phyloP scores from a whole-genome alignment of 129 eudicot genomes.

The Glebionis coronaria region DNA sequence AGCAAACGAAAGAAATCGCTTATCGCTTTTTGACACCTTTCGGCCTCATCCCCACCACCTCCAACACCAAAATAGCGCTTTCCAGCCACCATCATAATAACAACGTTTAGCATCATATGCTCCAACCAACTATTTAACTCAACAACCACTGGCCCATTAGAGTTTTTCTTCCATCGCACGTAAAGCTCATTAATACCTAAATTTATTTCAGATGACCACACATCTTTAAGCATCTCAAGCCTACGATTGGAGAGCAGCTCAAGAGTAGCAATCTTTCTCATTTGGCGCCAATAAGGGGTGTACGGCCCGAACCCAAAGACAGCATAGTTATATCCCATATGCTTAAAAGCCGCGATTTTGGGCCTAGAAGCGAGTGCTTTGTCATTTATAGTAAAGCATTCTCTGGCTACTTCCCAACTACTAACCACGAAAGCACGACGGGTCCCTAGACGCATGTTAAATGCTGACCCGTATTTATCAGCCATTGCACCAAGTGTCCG shows the following conservation, averaged over 20 bases:
- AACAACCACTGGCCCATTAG: conserved; percentile 10
- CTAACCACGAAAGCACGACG: conserved; percentile 30
- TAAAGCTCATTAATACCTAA: conserved; percentile 16
- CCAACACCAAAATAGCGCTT: conserved; percentile 25
- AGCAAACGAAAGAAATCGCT: conserved; percentile 28
- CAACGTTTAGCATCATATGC: conserved; percentile 19
- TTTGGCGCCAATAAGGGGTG: conserved; percentile 34
- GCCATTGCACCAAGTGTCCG: conserved; percentile 28
- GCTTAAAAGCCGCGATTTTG: conserved; percentile 23
- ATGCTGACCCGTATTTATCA: conserved; percentile 32
- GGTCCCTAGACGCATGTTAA: conserved; percentile 27
- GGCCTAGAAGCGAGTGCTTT: conserved; percentile 26
- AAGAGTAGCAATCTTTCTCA: conserved; percentile 32
- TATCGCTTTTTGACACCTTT: conserved; percentile 21
- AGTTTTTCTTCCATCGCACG: conserved; percentile 17
- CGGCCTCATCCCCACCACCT: conserved; percentile 22
- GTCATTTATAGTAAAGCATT: conserved; percentile 31
- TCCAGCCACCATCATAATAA: conserved; percentile 27
- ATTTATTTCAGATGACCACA: conserved; percentile 18
- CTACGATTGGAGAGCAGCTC: conserved; percentile 33
- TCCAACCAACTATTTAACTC: conserved; percentile 19
- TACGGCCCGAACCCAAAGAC: conserved; percentile 35
- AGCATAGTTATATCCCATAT: conserved; percentile 33
- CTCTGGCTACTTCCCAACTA: conserved; percentile 29
- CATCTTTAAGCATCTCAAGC: conserved; percentile 23